Evolutionary conservation across 2,329 filamentous ascomycete species (phyloP).

Genomic region (Apiospora saccharicola): DNA sequence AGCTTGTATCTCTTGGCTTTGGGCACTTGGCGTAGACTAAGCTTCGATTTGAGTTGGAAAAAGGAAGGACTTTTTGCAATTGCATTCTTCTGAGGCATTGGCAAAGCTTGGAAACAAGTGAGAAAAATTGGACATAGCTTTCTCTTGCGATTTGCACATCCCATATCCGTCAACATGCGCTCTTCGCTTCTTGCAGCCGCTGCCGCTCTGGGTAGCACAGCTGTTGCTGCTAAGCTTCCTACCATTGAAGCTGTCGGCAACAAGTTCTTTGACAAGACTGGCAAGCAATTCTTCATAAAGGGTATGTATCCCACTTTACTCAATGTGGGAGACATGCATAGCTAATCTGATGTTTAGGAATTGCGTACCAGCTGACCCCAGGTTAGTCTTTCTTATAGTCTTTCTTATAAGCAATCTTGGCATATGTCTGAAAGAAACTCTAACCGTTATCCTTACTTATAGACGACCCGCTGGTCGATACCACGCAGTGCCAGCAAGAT

Average conservation of each 20-base stretch:
- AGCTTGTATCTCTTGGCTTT: constrained; percentile 15
- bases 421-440: constrained; percentile 4
- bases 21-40: not conserved
- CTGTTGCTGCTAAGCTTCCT: constrained; percentile 50
- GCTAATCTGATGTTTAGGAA: constrained; percentile 54
- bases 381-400: constrained; percentile 16
- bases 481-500: constrained; percentile 64
- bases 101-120: constrained; percentile 15
- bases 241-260: constrained; percentile 68
- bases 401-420: constrained; percentile 1
- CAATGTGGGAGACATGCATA: not conserved
- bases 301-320: constrained; percentile 55
- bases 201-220: constrained; percentile 45
- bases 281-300: constrained; percentile 85
- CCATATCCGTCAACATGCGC: constrained; percentile 46
- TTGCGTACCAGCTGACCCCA: constrained; percentile 22
- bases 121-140: not conserved
- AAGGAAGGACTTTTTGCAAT: not conserved
- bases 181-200: constrained; percentile 40
- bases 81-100: not conserved
- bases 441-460: constrained; percentile 1
- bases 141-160: not conserved
- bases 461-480: constrained; percentile 59
- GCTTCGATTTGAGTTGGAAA: not conserved
- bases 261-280: constrained; percentile 86